phyloP scores from a whole-genome alignment of 345 rosid species.

The Brassica napus region Da-Ae NC_063439.1:22393001-22393500 shows the following conservation, averaged over 20 bases:
- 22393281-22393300: conserved; percentile 37
- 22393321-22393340: conserved; percentile 29
- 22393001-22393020: conserved; percentile 33
- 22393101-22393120: conserved; percentile 29
- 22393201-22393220: conserved; percentile 42
- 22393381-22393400: conserved; percentile 38
- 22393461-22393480: conserved; percentile 44
- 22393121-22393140: conserved; percentile 39
- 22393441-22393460: conserved; percentile 32
- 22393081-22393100: conserved; percentile 31
- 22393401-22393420: conserved; percentile 38
- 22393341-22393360: conserved; percentile 26
- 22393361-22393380: conserved; percentile 43
- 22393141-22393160: conserved; percentile 40
- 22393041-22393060: not conserved
- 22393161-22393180: conserved; percentile 35
- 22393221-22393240: conserved; percentile 32
- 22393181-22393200: conserved; percentile 40
- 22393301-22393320: conserved; percentile 32
- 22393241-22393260: conserved; percentile 31
- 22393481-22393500: conserved; percentile 27
- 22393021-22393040: conserved; percentile 14
- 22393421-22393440: conserved; percentile 34
- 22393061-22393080: not conserved
- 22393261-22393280: conserved; percentile 30